phyloP scores from a whole-genome alignment of 2,329 filamentous ascomycete species.

The Acrocalymma vagum region DNA sequence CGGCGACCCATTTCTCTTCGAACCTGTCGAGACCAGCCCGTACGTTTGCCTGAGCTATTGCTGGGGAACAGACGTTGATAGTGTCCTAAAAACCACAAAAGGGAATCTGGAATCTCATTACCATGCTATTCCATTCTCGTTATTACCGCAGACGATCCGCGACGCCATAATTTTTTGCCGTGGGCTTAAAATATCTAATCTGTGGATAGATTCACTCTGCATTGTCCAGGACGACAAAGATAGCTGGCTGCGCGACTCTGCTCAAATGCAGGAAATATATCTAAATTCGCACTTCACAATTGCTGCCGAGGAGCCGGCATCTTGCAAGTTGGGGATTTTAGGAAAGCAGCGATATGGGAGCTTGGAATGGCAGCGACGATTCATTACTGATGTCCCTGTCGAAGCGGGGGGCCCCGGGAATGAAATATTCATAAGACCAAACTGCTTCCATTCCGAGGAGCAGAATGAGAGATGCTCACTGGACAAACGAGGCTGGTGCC shows the following conservation, averaged over 20 bases:
- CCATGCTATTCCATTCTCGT: neutral
- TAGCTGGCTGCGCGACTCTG: constrained; percentile 1
- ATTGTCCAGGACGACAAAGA: constrained; percentile 2
- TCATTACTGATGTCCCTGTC: neutral
- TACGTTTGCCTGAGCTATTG: constrained; percentile 8
- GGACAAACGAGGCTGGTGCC: constrained; percentile 4
- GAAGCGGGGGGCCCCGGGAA: neutral
- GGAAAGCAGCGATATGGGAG: constrained; percentile 5
- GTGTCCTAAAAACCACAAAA: constrained; percentile 5
- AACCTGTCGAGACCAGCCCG: neutral
- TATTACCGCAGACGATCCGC: constrained; percentile 1
- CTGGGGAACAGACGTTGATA: constrained; percentile 4
- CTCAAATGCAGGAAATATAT: constrained; percentile 5
- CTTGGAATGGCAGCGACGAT: neutral
- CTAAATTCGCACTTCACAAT: constrained; percentile 3
- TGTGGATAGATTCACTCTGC: constrained; percentile 7
- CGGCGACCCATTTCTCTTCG: constrained; percentile 2
- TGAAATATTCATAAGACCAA: neutral
- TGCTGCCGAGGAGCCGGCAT: constrained; percentile 2
- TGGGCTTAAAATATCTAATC: constrained; percentile 1
- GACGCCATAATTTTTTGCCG: constrained; percentile 5
- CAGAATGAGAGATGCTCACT: neutral
- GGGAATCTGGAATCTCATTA: constrained; percentile 1
- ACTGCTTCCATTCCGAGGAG: neutral
- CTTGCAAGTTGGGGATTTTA: constrained; percentile 6